Conservation (phyloP, 2,329 filamentous ascomycete species). For the Cytospora schulzeri region DNA sequence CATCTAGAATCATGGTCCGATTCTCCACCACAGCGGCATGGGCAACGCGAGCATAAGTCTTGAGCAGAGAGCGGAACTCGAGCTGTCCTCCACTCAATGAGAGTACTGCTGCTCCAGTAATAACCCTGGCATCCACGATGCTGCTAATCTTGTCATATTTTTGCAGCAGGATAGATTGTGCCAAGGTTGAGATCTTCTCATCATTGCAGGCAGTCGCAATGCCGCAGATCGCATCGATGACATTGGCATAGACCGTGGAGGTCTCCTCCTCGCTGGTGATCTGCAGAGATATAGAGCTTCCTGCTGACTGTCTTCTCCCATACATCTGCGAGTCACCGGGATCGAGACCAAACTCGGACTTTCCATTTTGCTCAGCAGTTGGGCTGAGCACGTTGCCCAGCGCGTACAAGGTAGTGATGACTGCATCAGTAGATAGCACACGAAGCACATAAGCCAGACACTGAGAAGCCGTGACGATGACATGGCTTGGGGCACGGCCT, state of each 20-base stretch:
- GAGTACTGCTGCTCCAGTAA: conserved; percentile 77
- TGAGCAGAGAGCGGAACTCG: conserved; percentile 84
- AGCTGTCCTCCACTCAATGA: conserved; percentile 75
- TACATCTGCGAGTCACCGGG: conserved; percentile 49
- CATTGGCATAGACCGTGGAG: conserved; percentile 75
- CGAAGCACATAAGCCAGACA: conserved; percentile 81
- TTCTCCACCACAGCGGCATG: conserved; percentile 73
- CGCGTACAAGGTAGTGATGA: conserved; percentile 94
- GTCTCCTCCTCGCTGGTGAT: conserved; percentile 78
- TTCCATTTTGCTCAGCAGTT: conserved; percentile 50
- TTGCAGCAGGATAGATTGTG: conserved; percentile 94
- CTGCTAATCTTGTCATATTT: conserved; percentile 86
- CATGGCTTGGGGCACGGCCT: conserved; percentile 68
- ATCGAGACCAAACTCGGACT: conserved; percentile 41
- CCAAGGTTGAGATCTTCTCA: conserved; percentile 88
- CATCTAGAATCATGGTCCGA: conserved; percentile 67
- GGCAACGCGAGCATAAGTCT: conserved; percentile 76
- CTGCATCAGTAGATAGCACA: conserved; percentile 83
- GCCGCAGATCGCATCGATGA: conserved; percentile 94
- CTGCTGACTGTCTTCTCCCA: conserved; percentile 60
- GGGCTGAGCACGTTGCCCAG: conserved; percentile 94
- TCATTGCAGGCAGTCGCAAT: conserved; percentile 82
- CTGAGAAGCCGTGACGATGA: conserved; percentile 76
- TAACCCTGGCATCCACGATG: conserved; percentile 80
- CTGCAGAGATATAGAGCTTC: conserved; percentile 78